Evolutionary conservation across 139 green algal species (phyloP), one percentile per base, ranked within the genome.

Genomic region (Trebouxia sp.): DNA sequence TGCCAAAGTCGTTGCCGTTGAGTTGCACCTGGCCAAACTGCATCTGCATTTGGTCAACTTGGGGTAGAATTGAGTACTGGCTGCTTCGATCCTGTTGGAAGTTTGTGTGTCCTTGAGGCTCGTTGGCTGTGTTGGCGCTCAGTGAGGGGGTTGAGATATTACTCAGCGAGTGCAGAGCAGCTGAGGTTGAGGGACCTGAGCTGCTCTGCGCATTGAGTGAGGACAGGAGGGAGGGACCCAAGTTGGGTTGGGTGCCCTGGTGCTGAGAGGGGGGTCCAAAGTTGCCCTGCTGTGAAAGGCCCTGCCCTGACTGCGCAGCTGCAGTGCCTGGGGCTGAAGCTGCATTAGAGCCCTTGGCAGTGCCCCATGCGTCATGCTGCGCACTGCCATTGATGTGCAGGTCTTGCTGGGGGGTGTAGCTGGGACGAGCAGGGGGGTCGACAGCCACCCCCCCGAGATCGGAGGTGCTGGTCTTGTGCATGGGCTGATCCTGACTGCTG

Each of bases 1-100:
- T 51, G 62, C 47, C 47, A 41, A 80, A 42, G 42, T 81, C 83
- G 66, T 87, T 78, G 70, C 83, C 76, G 11, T 72, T 72, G 32
- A 72, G 62, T 35, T 72, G 62, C 48, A 89, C 83, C 72, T 89
- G 84, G 26, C 85, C 85, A 75, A 89, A 89, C 65, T 89, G 85
- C 17, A 89, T 82, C 35, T 87, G 82, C n/a, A 87, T 37, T 12
- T 42, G n/a, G 51, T 78, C 85, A 8, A 88, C 82, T 32, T 78
- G 62, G 26, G 42, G 75, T 28, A 38, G 66, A 65, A 58, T 65
- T 7, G 51, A 39, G 67, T 67, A 72, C 32, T 72, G 62, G 32
- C 32, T 72, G 55, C 17, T 66, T 14, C 62, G 62, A 7, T 72
- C 62, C 62, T 72, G 32, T 22, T 72, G 62, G 32, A 72, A 72